Evolutionary conservation across 345 rosid species (phyloP), one percentile per base, ranked within the genome.

Genomic region (Euphorbia tirucalli): DNA sequence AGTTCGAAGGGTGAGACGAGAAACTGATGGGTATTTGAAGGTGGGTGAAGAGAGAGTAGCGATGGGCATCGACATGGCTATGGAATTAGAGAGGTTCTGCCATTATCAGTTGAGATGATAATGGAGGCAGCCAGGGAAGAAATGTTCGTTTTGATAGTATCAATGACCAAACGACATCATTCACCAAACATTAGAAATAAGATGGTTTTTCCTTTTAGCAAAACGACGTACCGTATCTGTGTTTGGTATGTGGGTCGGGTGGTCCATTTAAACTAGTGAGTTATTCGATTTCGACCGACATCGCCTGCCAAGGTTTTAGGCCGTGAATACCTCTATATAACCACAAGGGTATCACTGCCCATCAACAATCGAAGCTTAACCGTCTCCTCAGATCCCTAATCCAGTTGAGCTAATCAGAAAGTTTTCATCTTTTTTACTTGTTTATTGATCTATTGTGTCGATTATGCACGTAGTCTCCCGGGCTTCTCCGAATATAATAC

Each of bases 401-500:
- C 27, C 21, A 65, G 70, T 27, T 66, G 11, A 66, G 58, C 18
- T 4, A 7, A 0, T 11, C 49, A 7, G 28, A 63, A 39, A n/a
- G 3, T 18, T 19, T 2, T 44, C 18, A 3, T 39, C 9, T 21
- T 10, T 16, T 31, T 49, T 7, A 0, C 11, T 5, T 15, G 7
- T 43, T 0, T 9, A 2, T 50, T 22, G 10, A 0, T 50, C 0
- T 25, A 7, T 1, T 5, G 21, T 49, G 14, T 21, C 9, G 30
- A 3, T 22, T 16, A 18, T 28, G 72, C 74, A 75, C 71, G 71
- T 13, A 54, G 74, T 73, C 55, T 63, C 79, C 71, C 67, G 74
- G 79, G 75, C 79, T 65, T 70, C 75, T 65, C 79, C 32, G 71
- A 71, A 24, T 13, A 10, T 1, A 13, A 2, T 18, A 6, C 7